Base-by-base conservation (phyloP, 768 basidiomycete species). In the Megacollybia marginata region DNA sequence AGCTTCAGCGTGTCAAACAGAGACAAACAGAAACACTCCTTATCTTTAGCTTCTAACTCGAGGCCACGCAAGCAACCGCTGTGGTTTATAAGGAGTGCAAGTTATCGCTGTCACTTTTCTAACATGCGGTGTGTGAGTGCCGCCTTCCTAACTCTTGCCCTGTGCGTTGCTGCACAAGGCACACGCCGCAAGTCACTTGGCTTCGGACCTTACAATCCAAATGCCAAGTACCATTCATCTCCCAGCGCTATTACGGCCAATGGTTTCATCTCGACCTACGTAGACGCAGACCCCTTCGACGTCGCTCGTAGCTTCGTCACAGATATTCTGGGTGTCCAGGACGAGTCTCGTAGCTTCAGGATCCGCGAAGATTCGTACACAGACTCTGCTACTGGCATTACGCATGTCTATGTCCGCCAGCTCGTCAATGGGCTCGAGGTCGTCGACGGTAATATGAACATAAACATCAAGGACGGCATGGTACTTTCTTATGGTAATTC, bases 401-500 rank as follows among this genome's bases (percentile, higher is more conserved):
- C 90, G 28, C 92, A 97, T 67, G 74, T 92, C 57, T 95, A 94
- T 62, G 82, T 86, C 53, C 79, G 85, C 56, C 94, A 99, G 69
- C 54, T 88, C 51, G 69, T 93, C 59, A 83, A 88, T 50, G 92
- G 91, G 12, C 70, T 95, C 42, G 90, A 95, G 61, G 91, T 99
- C 13, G 76, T 78, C 10, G 91, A 96, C 59, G 90, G 88, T 28
- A 87, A 96, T 66, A 80, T 96, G 71, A 97, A 97, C 64, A 68
- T 99, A 61, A 96, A 97, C 71, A 73, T 97, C 65, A 84, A 84
- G 67, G 78, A 88, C 48, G 92, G 91, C 42, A 68, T 76, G 57
- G 78, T 98, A 16, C 60, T 97, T 44, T 93, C 91, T 1, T 91
- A 84, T 58, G 93, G 93, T 42, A 87, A 85, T 62, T 93, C 91